These are phyloP conservation scores for Hymenoscyphus linearis DNA, from an alignment of 2,329 filamentous ascomycete species.

Conservation along the genomic window DNA sequence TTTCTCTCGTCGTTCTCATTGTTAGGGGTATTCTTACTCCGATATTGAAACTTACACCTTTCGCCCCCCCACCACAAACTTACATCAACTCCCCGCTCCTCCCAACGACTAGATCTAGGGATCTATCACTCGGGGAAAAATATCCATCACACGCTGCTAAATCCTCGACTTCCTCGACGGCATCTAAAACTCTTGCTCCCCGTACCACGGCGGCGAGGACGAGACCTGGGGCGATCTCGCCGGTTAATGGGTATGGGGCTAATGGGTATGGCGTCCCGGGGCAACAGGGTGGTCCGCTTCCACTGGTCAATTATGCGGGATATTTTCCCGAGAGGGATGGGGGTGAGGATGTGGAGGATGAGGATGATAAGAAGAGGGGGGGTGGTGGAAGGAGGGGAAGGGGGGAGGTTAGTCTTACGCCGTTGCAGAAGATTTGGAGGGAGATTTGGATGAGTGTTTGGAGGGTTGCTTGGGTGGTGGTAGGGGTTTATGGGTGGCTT, in stretches of 20 bases:
- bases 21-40: constrained; percentile 54
- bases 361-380: constrained; percentile 6
- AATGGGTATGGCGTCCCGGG: constrained; percentile 27
- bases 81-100: constrained; percentile 18
- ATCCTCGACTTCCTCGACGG: constrained; percentile 26
- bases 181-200: constrained; percentile 26
- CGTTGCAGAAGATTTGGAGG: constrained; percentile 43
- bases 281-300: constrained; percentile 21
- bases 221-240: constrained; percentile 25
- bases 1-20: constrained; percentile 46
- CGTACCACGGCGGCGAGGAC: constrained; percentile 26
- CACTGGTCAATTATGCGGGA: constrained; percentile 15
- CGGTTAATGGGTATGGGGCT: constrained; percentile 28
- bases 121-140: constrained; percentile 1
- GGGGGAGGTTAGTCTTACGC: constrained; percentile 21
- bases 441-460: constrained; percentile 60
- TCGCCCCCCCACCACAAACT: constrained; percentile 13
- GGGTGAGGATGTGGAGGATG: constrained; percentile 15
- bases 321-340: constrained; percentile 9
- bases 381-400: constrained; percentile 2
- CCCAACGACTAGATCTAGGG: constrained; percentile 19
- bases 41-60: constrained; percentile 40
- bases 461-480: constrained; percentile 58
- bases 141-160: background rate
- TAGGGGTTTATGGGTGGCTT: constrained; percentile 62